phyloP scores from a whole-genome alignment of 192 early-diverging fungal genomes.

The Backusella psychrophila region DNA sequence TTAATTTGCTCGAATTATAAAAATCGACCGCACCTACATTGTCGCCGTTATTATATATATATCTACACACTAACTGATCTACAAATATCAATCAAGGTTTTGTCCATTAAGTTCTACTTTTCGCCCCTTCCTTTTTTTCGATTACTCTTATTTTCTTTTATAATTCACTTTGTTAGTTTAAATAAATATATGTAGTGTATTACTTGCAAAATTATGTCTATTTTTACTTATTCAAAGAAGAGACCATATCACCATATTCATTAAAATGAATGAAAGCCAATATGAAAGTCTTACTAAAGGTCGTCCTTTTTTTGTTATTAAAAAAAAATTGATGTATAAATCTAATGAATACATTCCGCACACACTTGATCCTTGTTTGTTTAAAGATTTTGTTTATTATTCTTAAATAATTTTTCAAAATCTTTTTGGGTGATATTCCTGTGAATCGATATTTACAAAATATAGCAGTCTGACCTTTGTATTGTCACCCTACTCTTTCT shows the following conservation, averaged over 20 bases:
- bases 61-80: neutral
- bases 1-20: neutral
- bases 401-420: too few relatives aligned
- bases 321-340: too few relatives aligned
- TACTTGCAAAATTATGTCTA: neutral
- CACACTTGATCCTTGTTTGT: too few relatives aligned
- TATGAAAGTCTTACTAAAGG: too few relatives aligned
- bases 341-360: too few relatives aligned
- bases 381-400: too few relatives aligned
- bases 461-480: too few relatives aligned
- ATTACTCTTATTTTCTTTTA: neutral
- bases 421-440: too few relatives aligned
- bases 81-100: neutral
- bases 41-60: neutral
- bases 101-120: neutral
- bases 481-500: too few relatives aligned
- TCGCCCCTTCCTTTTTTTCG: neutral
- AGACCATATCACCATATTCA: neutral
- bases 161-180: neutral
- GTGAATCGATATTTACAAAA: too few relatives aligned
- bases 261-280: too few relatives aligned
- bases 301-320: too few relatives aligned
- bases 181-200: neutral
- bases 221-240: neutral
- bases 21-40: neutral